These are phyloP conservation scores for Beauveria varroae DNA, from an alignment of 2,329 filamentous ascomycete genomes.

Conservation along the genomic window DNA sequence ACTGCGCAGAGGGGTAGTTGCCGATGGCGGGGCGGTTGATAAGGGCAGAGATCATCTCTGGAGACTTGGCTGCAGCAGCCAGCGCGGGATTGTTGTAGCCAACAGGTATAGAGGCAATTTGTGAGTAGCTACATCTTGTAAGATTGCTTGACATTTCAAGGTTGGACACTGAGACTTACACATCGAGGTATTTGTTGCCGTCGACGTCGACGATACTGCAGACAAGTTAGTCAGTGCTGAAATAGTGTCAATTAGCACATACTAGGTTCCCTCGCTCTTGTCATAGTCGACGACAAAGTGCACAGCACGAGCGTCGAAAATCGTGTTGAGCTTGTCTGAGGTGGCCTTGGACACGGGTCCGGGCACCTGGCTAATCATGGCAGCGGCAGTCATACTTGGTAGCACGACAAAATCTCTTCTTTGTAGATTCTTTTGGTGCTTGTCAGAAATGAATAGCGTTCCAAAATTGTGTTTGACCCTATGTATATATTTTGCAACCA, in stretches of 20 bases:
- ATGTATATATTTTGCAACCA: background rate
- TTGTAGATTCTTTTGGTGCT: background rate
- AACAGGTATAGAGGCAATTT: conserved; percentile 77
- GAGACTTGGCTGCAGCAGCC: conserved; percentile 55
- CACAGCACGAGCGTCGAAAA: conserved; percentile 45
- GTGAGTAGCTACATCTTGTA: conserved; percentile 50
- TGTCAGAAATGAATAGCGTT: background rate
- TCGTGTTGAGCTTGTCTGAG: conserved; percentile 34
- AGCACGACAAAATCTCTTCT: background rate
- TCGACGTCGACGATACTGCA: conserved; percentile 38
- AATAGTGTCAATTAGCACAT: background rate
- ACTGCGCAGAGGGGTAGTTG: conserved; percentile 72
- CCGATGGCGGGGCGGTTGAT: conserved; percentile 75
- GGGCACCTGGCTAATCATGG: conserved; percentile 23
- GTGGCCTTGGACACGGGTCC: conserved; percentile 32
- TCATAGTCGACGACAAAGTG: conserved; percentile 47
- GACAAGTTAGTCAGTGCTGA: background rate
- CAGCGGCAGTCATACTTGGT: conserved; percentile 19
- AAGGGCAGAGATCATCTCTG: conserved; percentile 64
- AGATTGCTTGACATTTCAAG: background rate
- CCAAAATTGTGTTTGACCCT: no score
- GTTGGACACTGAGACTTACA: conserved; percentile 28
- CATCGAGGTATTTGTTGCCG: conserved; percentile 42
- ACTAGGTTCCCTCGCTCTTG: conserved; percentile 44
- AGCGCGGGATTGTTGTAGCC: conserved; percentile 74